Percentiles rank a stretch among this genome's conserved stretches.
Conservation (phyloP, 768 basidiomycete species). For the Auriscalpium microsporum region DNA sequence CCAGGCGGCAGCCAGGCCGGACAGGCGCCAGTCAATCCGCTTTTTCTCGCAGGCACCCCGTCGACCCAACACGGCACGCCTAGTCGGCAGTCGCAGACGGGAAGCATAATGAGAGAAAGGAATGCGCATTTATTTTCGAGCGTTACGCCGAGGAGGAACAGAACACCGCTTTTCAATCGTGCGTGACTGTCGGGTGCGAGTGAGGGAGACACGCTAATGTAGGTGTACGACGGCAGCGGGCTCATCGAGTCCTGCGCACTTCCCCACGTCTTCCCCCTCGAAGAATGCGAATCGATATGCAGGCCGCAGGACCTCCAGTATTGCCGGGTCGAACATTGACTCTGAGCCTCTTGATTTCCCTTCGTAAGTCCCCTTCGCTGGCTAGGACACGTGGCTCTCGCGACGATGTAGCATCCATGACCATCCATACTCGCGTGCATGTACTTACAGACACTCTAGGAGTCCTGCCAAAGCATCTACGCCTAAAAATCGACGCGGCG, state of each 20-base stretch:
- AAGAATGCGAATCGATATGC: conserved; percentile 16
- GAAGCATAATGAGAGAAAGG: neutral
- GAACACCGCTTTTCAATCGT: conserved; percentile 12
- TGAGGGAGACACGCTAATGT: neutral
- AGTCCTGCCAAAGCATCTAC: conserved; percentile 47
- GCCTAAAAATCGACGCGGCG: conserved; percentile 72
- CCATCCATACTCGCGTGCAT: neutral
- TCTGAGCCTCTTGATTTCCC: conserved; percentile 69
- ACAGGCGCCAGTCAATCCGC: conserved; percentile 10
- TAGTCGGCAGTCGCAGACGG: neutral
- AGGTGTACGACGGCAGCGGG: conserved; percentile 2
- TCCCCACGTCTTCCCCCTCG: conserved; percentile 22
- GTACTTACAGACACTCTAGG: conserved; percentile 22
- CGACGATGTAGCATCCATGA: too few relatives aligned
- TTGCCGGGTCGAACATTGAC: conserved; percentile 18
- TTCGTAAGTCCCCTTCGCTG: conserved; percentile 33
- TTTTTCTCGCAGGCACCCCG: conserved; percentile 12
- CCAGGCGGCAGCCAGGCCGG: conserved; percentile 25
- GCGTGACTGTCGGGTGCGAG: neutral
- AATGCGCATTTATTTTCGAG: neutral
- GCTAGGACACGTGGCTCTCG: too few relatives aligned
- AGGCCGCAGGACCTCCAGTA: conserved; percentile 8
- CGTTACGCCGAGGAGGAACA: conserved; percentile 15
- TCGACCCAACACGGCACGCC: conserved; percentile 13
- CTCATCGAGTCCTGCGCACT: conserved; percentile 24